Base-by-base conservation (phyloP, 2,329 filamentous ascomycete genomes). In the Cladophialophora chaetospira region DNA sequence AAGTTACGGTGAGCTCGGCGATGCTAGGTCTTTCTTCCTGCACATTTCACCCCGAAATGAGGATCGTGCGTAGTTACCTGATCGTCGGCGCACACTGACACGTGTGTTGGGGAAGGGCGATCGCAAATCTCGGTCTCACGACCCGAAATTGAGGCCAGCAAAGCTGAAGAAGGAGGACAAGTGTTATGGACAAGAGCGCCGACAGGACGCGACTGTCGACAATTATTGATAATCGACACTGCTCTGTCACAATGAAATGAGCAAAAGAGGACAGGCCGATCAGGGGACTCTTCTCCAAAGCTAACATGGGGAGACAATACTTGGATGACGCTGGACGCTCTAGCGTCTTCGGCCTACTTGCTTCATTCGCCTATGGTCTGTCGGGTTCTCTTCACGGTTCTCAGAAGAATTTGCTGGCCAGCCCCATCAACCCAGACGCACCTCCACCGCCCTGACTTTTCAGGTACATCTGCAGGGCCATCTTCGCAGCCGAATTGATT, bases 391-490 rank as follows among this genome's bases (percentile, higher is more conserved):
- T 46, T n/a, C 28, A 8, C 11, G 21, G 29, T 33, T 33, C 29
- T 33, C 29, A 71, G 71, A 85, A 63, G 69, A 88, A 86, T 72
- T 87, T 87, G 70, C 79, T 80, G 6, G 84, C 84, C 68, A 86
- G 64, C 52, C 74, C 72, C 75, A 85, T 78, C 57, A 87, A 66
- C 1, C 82, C 79, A 59, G 78, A 72, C 11, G 76, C 68, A 44
- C 76, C 75, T 17, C 73, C 71, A 31, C 78, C 75, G 62, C 81
- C 81, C 70, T 91, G 81, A 66, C 82, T 85, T 82, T 96, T 92
- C 78, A 95, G 76, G 73, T 92, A 96, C 84, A 96, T 88, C 82
- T 96, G 91, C 66, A 96, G 73, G 2, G 91, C 92, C 82, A 89
- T 88, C 79, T 96, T 87, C 1, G 86, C 91, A 2, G 92, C 92